Evolutionary conservation across 2,329 filamentous ascomycete genomes (phyloP).

Genomic region (Fusarium piperis): DNA sequence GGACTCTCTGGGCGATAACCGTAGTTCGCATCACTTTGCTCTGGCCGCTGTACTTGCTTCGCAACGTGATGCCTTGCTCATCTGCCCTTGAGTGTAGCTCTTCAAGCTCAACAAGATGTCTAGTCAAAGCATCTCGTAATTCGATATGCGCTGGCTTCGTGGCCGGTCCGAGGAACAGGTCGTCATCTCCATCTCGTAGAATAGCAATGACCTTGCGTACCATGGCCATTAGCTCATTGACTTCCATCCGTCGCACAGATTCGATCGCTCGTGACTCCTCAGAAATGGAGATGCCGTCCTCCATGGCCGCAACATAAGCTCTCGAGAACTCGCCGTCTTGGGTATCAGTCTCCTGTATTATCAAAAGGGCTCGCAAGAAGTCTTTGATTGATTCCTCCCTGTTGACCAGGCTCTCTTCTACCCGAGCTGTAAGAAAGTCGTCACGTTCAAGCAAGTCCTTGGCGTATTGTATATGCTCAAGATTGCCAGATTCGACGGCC

Average conservation of each 20-base stretch:
- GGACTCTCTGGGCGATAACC: constrained; percentile 82
- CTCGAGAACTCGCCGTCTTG: constrained; percentile 57
- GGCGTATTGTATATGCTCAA: constrained; percentile 55
- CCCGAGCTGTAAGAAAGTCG: constrained; percentile 58
- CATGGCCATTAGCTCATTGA: constrained; percentile 40
- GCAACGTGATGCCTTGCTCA: constrained; percentile 62
- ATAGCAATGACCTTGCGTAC: constrained; percentile 42
- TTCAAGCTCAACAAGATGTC: constrained; percentile 58
- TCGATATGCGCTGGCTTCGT: constrained; percentile 46
- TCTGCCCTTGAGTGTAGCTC: constrained; percentile 57
- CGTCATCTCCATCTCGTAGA: constrained; percentile 50
- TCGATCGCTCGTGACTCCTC: constrained; percentile 65
- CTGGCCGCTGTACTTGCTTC: constrained; percentile 79
- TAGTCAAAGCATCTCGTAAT: constrained; percentile 48
- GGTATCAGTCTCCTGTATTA: constrained; percentile 53
- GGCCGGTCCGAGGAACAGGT: constrained; percentile 47
- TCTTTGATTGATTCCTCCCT: constrained; percentile 51
- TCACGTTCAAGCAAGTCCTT: constrained; percentile 68
- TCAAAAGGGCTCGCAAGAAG: constrained; percentile 60
- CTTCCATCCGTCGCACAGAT: constrained; percentile 66
- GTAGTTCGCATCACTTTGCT: constrained; percentile 78
- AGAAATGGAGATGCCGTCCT: constrained; percentile 62
- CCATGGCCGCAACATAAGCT: constrained; percentile 70
- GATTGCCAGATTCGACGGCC: constrained; percentile 54
- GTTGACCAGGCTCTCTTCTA: constrained; percentile 46